These are phyloP conservation scores for Diaporthe sp. DNA, from an alignment of 2,329 filamentous ascomycete genomes.

Conservation along the genomic window DNA sequence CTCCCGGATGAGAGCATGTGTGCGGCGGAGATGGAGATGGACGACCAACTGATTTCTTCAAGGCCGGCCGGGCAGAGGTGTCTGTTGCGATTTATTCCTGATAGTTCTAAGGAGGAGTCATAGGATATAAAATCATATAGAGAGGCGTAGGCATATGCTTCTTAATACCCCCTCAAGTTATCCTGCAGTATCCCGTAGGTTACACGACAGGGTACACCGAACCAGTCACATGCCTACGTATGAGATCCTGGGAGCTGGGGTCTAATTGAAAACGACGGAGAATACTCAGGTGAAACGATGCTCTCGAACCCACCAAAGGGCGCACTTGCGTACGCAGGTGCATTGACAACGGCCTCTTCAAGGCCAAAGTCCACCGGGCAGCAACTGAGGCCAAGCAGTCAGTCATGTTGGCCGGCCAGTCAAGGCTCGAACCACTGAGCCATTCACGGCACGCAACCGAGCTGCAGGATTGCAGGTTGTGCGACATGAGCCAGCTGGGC, in stretches of 20 bases:
- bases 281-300: not conserved
- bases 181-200: not conserved
- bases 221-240: not conserved
- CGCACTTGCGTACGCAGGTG: not conserved
- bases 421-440: not conserved
- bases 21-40: constrained; percentile 71
- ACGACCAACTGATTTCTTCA: constrained; percentile 77
- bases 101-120: not conserved
- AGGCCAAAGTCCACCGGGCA: not conserved
- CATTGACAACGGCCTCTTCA: not conserved
- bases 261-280: not conserved
- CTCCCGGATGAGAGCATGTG: constrained; percentile 67
- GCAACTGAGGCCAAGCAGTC: constrained; percentile 11
- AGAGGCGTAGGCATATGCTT: not conserved
- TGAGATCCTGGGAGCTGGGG: no score
- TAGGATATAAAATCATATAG: not conserved
- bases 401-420: not conserved
- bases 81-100: constrained; percentile 63
- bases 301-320: not conserved
- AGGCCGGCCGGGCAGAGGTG: constrained; percentile 73
- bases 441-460: not conserved
- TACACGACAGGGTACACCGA: not conserved
- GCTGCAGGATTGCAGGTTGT: constrained; percentile 5
- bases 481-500: not conserved
- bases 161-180: not conserved